Conservation (phyloP, 148 eudicot genomes). For the Vaccinium corymbosum region DNA sequence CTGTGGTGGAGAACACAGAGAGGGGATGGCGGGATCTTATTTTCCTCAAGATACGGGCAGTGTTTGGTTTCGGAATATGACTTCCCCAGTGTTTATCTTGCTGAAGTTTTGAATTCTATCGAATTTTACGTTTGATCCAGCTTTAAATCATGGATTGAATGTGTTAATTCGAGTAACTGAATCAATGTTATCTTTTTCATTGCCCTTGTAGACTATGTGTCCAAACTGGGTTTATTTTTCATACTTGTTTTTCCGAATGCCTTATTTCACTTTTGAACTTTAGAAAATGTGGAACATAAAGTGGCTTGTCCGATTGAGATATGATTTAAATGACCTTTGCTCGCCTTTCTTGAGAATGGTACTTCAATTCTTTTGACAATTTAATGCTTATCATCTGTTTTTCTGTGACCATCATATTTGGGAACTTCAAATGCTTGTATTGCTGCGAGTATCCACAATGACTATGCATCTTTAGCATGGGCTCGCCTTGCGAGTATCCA, state of each 20-base stretch:
- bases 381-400: not conserved
- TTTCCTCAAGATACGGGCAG: slow-evolving; percentile 83
- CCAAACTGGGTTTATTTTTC: not conserved
- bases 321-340: not conserved
- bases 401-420: not conserved
- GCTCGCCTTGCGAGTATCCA: not conserved
- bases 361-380: not conserved
- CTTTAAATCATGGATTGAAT: slow-evolving; percentile 13
- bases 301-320: not conserved
- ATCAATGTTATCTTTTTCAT: not conserved
- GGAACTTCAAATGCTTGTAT: not conserved
- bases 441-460: not conserved
- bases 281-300: not conserved
- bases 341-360: not conserved
- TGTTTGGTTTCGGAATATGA: slow-evolving; percentile 92
- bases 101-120: not conserved
- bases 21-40: slow-evolving; percentile 99
- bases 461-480: not conserved
- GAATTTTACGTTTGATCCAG: slow-evolving; percentile 6
- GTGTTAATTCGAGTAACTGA: slow-evolving; percentile 9
- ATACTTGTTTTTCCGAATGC: not conserved
- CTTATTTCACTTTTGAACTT: not conserved
- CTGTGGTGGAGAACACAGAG: slow-evolving; percentile 97
- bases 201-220: slow-evolving; percentile 6
- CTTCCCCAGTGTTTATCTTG: not conserved